Conservation (phyloP, 2,329 filamentous ascomycete species). For the Phyllosticta paracitricarpa region DNA sequence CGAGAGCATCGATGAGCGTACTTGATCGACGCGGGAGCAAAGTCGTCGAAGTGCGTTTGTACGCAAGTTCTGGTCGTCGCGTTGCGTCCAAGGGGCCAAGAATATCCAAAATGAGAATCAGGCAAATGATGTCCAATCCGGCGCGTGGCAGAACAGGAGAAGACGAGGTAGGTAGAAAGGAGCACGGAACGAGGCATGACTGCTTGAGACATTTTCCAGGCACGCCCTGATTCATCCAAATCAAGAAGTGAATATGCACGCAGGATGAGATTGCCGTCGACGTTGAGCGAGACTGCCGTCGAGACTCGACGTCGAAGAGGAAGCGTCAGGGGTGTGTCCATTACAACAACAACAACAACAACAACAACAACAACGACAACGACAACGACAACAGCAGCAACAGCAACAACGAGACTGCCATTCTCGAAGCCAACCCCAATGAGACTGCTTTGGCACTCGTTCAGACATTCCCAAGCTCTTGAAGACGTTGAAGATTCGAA, state of each 20-base stretch:
- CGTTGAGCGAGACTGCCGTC: not conserved
- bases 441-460: not conserved
- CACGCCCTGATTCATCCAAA: not conserved
- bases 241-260: not conserved
- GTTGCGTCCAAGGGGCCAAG: not conserved
- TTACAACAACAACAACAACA: no score
- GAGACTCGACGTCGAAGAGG: not conserved
- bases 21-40: not conserved
- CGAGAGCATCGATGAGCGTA: conserved; percentile 21
- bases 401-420: not conserved
- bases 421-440: not conserved
- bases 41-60: not conserved
- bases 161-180: not conserved
- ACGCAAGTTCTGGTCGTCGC: no score
- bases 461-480: not conserved
- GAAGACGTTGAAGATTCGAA: not conserved
- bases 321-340: not conserved
- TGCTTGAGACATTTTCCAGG: not conserved
- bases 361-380: no score
- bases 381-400: not conserved
- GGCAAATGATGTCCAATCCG: conserved; percentile 4
- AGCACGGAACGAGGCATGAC: not conserved
- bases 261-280: not conserved
- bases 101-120: conserved; percentile 3
- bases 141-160: not conserved